Conservation (phyloP, 2,329 filamentous ascomycete species). For the Neoascochyta sp. region DNA sequence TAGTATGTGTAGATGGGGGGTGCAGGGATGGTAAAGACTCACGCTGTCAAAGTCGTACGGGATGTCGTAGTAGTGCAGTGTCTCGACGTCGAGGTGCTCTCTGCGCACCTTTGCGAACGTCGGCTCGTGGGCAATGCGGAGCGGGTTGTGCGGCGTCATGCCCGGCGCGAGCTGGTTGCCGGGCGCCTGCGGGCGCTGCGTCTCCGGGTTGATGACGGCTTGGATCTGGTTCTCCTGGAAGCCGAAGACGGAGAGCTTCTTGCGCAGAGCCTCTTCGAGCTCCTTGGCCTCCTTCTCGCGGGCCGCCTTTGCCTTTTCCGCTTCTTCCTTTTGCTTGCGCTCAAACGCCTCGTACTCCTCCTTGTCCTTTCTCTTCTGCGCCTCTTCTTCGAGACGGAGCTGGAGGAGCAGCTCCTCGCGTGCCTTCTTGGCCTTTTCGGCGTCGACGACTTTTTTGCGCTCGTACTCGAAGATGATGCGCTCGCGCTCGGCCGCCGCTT, state of each 20-base stretch:
- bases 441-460: slow-evolving; percentile 35
- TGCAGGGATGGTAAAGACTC: slow-evolving; percentile 21
- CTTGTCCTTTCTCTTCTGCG: slow-evolving; percentile 42
- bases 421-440: slow-evolving; percentile 35
- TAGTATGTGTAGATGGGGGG: slow-evolving; percentile 3
- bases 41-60: slow-evolving; percentile 48
- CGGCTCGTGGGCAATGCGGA: slow-evolving; percentile 36
- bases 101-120: slow-evolving; percentile 48
- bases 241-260: slow-evolving; percentile 43
- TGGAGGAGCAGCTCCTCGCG: slow-evolving; percentile 40
- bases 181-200: slow-evolving; percentile 36
- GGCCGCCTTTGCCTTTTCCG: slow-evolving; percentile 41
- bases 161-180: slow-evolving; percentile 32
- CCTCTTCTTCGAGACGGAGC: slow-evolving; percentile 40
- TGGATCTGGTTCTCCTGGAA: slow-evolving; percentile 49
- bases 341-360: slow-evolving; percentile 42
- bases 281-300: slow-evolving; percentile 41
- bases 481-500: slow-evolving; percentile 28
- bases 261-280: slow-evolving; percentile 46
- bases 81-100: slow-evolving; percentile 46
- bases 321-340: slow-evolving; percentile 40
- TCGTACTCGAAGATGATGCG: slow-evolving; percentile 37
- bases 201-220: slow-evolving; percentile 47
- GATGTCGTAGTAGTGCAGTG: slow-evolving; percentile 47
- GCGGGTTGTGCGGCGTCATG: slow-evolving; percentile 29